Evolutionary conservation across 2,329 filamentous ascomycete species (phyloP).

Genomic region (Paraphoma chrysanthemicola): DNA sequence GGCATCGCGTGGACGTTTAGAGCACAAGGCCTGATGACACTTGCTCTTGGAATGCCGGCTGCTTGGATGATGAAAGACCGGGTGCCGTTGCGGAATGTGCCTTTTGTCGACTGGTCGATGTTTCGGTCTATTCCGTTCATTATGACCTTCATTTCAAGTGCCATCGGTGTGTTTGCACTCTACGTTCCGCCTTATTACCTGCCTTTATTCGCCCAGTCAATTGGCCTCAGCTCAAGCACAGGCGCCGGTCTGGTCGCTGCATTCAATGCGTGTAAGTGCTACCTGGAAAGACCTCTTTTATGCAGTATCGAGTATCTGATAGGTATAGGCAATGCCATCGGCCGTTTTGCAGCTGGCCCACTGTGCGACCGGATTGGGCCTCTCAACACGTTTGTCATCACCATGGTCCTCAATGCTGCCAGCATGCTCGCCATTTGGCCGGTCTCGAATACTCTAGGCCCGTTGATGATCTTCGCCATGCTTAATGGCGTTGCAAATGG

Average conservation of each 20-base stretch:
- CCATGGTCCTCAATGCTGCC: conserved; percentile 31
- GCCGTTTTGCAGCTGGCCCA: conserved; percentile 32
- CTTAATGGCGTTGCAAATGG: conserved; percentile 41
- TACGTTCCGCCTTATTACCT: conserved; percentile 42
- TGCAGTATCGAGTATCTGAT: not conserved
- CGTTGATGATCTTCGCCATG: conserved; percentile 34
- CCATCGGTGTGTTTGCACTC: conserved; percentile 34
- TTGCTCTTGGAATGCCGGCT: conserved; percentile 33
- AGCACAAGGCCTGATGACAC: conserved; percentile 32
- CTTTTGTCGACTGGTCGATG: conserved; percentile 35
- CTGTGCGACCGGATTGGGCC: conserved; percentile 40
- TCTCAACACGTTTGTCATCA: conserved; percentile 40
- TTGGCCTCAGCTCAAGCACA: conserved; percentile 32
- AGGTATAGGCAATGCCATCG: conserved; percentile 26
- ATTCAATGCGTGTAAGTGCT: conserved; percentile 30
- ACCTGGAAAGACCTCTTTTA: too few relatives aligned
- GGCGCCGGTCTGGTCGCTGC: conserved; percentile 35
- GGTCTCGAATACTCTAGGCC: conserved; percentile 29
- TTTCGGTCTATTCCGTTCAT: conserved; percentile 31
- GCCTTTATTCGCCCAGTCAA: conserved; percentile 35
- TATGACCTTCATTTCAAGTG: conserved; percentile 30
- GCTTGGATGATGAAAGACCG: conserved; percentile 36
- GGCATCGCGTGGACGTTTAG: conserved; percentile 42
- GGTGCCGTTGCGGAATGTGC: conserved; percentile 21
- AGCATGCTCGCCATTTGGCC: conserved; percentile 44